These are phyloP conservation scores for Scytalidium sp. DNA, from an alignment of 2,329 filamentous ascomycete species.

Conservation along the genomic window DNA sequence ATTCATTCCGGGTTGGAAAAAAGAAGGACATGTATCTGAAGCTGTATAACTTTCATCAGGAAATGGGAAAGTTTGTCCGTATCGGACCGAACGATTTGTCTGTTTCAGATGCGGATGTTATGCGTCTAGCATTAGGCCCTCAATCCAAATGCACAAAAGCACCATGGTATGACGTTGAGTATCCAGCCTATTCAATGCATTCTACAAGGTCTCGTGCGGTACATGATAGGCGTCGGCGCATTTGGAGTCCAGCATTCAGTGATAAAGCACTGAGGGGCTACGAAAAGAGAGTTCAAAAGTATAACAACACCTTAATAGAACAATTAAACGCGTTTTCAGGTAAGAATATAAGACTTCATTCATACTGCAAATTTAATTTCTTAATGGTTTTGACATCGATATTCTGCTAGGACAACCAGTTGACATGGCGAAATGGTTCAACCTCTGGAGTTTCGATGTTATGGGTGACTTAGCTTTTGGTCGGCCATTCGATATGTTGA, in stretches of 20 bases:
- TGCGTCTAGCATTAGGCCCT: slow-evolving; percentile 11
- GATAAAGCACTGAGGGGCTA: no score
- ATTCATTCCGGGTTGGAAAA: slow-evolving; percentile 7
- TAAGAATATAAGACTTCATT: no score
- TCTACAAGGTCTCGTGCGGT: neutral
- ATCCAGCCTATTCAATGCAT: slow-evolving; percentile 1
- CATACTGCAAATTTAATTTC: no score
- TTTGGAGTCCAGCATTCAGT: slow-evolving; percentile 5
- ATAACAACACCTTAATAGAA: no score
- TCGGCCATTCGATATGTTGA: no score
- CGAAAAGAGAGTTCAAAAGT: no score
- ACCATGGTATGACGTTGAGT: slow-evolving; percentile 4
- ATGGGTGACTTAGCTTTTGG: neutral
- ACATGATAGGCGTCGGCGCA: slow-evolving; percentile 4
- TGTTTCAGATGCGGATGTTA: slow-evolving; percentile 36
- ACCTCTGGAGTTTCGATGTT: slow-evolving; percentile 15
- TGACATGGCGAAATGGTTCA: slow-evolving; percentile 31
- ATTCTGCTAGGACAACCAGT: no score
- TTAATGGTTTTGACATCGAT: no score
- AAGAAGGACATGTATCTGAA: slow-evolving; percentile 10
- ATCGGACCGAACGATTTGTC: slow-evolving; percentile 7
- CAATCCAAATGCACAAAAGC: slow-evolving; percentile 4
- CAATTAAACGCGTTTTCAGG: no score
- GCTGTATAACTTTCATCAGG: slow-evolving; percentile 11
- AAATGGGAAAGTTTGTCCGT: slow-evolving; percentile 21